These are phyloP conservation scores for Rhizopus stolonifer DNA, from an alignment of 371 early-diverging fungal genomes.

Conservation along the genomic window DNA sequence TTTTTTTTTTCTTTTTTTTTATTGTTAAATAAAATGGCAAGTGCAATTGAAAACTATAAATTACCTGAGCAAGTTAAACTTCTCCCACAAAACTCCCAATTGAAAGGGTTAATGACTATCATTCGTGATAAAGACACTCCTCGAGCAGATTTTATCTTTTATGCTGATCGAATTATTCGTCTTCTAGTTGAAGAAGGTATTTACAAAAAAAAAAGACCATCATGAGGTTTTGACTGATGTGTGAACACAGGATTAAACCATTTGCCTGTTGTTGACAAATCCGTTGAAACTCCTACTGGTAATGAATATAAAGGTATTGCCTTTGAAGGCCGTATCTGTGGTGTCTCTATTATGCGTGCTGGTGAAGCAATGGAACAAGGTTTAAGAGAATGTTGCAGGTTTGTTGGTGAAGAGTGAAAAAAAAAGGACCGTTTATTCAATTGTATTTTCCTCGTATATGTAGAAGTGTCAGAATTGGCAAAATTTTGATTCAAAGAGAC, in stretches of 20 bases:
- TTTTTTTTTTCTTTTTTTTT: background rate
- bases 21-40: background rate
- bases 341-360: constrained; percentile 94
- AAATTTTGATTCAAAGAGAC: constrained; percentile 93
- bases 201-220: too few species aligned
- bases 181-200: constrained; percentile 88
- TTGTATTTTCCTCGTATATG: constrained; percentile 1
- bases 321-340: constrained; percentile 90
- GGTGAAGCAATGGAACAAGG: constrained; percentile 95
- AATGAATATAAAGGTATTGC: constrained; percentile 70
- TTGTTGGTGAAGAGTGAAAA: background rate
- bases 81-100: constrained; percentile 74
- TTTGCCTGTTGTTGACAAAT: constrained; percentile 80
- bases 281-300: constrained; percentile 78
- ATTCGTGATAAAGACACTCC: constrained; percentile 78
- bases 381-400: constrained; percentile 85
- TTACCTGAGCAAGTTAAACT: constrained; percentile 68
- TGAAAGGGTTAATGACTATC: constrained; percentile 82
- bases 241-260: constrained; percentile 82
- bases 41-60: constrained; percentile 21
- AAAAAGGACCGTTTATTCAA: background rate
- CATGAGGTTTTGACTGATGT: too few species aligned
- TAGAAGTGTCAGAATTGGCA: constrained; percentile 88
- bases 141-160: constrained; percentile 92
- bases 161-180: constrained; percentile 90